Conservation (phyloP, 2,329 filamentous ascomycete genomes). For the Neurospora sp. region DNA sequence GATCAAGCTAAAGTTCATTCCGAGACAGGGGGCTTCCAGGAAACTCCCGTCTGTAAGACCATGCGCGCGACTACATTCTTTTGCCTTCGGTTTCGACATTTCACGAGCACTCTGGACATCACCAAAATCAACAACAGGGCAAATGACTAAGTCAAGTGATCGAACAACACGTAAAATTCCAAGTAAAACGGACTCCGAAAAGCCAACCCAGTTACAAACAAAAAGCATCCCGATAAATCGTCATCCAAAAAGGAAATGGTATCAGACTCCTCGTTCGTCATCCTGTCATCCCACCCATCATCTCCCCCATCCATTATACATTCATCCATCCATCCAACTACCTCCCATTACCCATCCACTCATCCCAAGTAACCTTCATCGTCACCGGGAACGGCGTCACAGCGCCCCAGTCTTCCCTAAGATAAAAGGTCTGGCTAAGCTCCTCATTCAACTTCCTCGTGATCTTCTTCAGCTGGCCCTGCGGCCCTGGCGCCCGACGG, state of each 20-base stretch:
- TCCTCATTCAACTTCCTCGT: conserved; percentile 32
- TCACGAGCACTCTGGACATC: no score
- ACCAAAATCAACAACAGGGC: no score
- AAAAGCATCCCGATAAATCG: neutral
- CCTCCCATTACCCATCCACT: conserved; percentile 1
- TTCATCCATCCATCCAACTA: no score
- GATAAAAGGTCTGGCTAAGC: conserved; percentile 39
- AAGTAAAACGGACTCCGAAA: neutral
- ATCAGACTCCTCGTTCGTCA: neutral
- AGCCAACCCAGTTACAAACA: neutral
- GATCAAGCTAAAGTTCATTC: no score
- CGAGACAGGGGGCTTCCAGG: no score
- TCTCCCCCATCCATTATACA: conserved; percentile 4
- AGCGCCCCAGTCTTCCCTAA: conserved; percentile 54
- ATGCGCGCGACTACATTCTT: no score
- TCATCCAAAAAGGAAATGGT: neutral
- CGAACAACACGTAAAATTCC: neutral
- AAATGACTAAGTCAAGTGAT: no score
- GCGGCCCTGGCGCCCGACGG: conserved; percentile 48
- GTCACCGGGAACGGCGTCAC: conserved; percentile 36
- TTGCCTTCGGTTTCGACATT: no score
- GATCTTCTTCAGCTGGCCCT: conserved; percentile 60
- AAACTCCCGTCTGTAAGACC: no score
- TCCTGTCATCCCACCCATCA: no score
- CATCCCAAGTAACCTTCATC: conserved; percentile 46